A percentile compares a stretch with the other conserved stretches of the same genome.
These are phyloP conservation scores for Xylariales sp. DNA, from an alignment of 2,329 filamentous ascomycete species.

Conservation along the genomic window DNA sequence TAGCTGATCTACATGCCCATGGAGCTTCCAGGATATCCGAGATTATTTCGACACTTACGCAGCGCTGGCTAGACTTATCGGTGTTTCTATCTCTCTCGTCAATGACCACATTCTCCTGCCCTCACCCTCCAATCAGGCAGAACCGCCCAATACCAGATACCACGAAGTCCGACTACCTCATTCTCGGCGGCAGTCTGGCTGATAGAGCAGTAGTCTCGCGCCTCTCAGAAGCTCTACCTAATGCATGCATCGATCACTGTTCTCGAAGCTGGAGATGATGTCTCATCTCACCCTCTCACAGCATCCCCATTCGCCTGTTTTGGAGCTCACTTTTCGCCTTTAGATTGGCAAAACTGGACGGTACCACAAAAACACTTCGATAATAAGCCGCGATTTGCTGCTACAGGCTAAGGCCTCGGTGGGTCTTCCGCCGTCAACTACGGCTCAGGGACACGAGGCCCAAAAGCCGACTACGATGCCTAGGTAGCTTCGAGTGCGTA, in stretches of 20 bases:
- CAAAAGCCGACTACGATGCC: background rate
- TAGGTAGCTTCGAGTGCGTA: background rate
- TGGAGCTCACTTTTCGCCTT: background rate
- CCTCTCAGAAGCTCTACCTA: background rate
- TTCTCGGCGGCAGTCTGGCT: background rate
- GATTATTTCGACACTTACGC: no score
- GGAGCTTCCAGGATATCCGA: no score
- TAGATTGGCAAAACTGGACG: background rate
- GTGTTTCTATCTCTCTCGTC: no score
- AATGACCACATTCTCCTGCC: no score
- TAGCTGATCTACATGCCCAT: no score
- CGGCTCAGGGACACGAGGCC: background rate
- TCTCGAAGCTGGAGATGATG: background rate
- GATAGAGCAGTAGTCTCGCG: background rate
- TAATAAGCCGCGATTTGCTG: background rate
- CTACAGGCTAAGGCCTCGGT: background rate
- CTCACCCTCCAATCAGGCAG: no score
- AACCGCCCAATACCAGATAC: no score
- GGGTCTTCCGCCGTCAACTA: background rate
- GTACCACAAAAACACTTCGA: background rate
- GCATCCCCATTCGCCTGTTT: background rate
- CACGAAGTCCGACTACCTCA: background rate
- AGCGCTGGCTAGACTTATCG: no score
- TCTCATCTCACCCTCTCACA: background rate
- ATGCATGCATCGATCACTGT: background rate